Evolutionary conservation across 148 eudicot genomes (phyloP).

Genomic region (Selenicereus undatus): DNA sequence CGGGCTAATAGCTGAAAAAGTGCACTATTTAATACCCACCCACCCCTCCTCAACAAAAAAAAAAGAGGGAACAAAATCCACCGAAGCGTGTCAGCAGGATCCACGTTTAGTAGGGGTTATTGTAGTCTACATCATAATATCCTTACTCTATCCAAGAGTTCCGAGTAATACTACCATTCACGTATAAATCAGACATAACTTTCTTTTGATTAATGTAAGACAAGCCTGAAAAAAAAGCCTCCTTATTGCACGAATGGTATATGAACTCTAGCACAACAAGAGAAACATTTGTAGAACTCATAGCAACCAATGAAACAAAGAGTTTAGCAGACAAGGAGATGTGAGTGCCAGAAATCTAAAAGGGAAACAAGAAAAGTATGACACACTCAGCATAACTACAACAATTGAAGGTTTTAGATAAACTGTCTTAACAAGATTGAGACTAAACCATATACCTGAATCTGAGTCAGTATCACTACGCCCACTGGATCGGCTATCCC

Average conservation of each 20-base stretch:
- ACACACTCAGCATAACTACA: neutral
- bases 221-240: neutral
- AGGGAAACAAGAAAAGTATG: neutral
- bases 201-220: too few species aligned
- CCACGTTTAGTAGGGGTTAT: too few species aligned
- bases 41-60: too few species aligned
- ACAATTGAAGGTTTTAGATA: neutral
- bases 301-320: neutral
- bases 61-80: too few species aligned
- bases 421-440: neutral
- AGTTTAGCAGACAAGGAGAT: neutral
- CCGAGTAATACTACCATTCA: too few species aligned
- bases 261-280: neutral
- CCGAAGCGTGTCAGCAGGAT: too few species aligned
- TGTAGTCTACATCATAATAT: too few species aligned
- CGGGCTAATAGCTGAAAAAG: too few species aligned
- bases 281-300: neutral
- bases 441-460: conserved; percentile 45
- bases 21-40: too few species aligned
- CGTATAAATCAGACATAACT: too few species aligned
- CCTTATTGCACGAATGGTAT: neutral
- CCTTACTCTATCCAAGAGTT: too few species aligned
- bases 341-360: neutral
- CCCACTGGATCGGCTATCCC: conserved; percentile 81
- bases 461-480: conserved; percentile 83